These are phyloP conservation scores for Sophora flavescens DNA, from an alignment of 306 rosid genomes.

Conservation along the genomic window DNA sequence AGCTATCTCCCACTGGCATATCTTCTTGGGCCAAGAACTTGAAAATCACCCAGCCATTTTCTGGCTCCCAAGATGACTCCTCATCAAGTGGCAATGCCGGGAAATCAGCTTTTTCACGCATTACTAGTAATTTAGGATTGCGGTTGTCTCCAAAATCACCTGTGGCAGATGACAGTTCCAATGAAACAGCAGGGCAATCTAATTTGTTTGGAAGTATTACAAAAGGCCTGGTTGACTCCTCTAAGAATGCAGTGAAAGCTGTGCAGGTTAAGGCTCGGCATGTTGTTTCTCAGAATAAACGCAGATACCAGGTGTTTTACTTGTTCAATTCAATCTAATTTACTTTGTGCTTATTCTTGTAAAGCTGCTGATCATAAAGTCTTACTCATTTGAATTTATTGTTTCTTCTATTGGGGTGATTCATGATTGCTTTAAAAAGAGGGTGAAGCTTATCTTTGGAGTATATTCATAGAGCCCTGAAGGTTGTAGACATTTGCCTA, in stretches of 20 bases:
- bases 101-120: conserved; percentile 81
- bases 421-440: background rate
- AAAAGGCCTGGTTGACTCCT: conserved; percentile 88
- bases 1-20: conserved; percentile 64
- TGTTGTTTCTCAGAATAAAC: conserved; percentile 96
- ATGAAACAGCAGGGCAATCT: conserved; percentile 65
- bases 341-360: conserved; percentile 24
- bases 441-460: conserved; percentile 9
- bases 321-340: conserved; percentile 41
- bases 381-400: conserved; percentile 5
- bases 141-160: conserved; percentile 89
- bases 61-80: conserved; percentile 71
- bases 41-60: conserved; percentile 76
- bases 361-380: background rate
- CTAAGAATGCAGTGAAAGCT: conserved; percentile 95
- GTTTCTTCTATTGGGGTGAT: conserved; percentile 8
- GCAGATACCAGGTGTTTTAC: conserved; percentile 88
- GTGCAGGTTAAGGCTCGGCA: conserved; percentile 98
- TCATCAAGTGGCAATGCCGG: conserved; percentile 69
- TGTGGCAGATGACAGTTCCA: conserved; percentile 56
- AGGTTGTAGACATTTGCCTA: conserved; percentile 23
- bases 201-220: conserved; percentile 83
- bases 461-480: conserved; percentile 16
- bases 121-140: conserved; percentile 87
- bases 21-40: conserved; percentile 92